These are phyloP conservation scores for Diatrype stigma DNA, from an alignment of 2,329 filamentous ascomycete species.

Conservation along the genomic window DNA sequence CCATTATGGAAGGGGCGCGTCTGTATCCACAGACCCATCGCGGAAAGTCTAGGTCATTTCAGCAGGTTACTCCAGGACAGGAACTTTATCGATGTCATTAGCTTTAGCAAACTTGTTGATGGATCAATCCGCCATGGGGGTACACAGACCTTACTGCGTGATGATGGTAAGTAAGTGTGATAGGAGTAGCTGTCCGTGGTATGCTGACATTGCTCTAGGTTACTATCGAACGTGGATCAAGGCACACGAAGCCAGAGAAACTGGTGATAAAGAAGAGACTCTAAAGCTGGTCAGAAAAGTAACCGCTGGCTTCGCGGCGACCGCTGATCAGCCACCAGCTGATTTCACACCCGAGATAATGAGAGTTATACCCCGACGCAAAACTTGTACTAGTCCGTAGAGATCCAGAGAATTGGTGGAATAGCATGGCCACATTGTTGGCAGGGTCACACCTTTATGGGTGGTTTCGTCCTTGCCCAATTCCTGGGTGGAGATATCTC, in stretches of 20 bases:
- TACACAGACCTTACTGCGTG: conserved; percentile 31
- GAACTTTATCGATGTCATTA: conserved; percentile 45
- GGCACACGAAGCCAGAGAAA: conserved; percentile 18
- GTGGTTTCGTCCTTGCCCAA: conserved; percentile 8
- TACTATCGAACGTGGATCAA: conserved; percentile 19
- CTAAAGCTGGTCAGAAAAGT: conserved; percentile 17
- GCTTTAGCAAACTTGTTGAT: conserved; percentile 44
- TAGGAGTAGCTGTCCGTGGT: not conserved
- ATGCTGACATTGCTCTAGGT: conserved; percentile 2
- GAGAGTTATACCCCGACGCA: conserved; percentile 18
- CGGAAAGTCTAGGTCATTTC: conserved; percentile 37
- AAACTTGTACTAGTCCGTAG: conserved; percentile 16
- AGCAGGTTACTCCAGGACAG: conserved; percentile 41
- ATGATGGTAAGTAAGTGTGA: conserved; percentile 25
- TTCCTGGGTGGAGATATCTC: conserved; percentile 16
- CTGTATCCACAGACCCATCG: conserved; percentile 27
- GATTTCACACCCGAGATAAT: conserved; percentile 20
- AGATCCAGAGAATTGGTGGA: conserved; percentile 17
- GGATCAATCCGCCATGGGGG: conserved; percentile 48
- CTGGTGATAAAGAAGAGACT: conserved; percentile 15
- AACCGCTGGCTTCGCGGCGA: conserved; percentile 16
- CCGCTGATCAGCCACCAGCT: conserved; percentile 14
- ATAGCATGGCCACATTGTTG: conserved; percentile 12
- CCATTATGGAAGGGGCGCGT: too few species aligned
- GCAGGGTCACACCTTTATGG: conserved; percentile 7